Conservation (phyloP, 257 asterid genomes). For the Solanum clarkiae region DNA sequence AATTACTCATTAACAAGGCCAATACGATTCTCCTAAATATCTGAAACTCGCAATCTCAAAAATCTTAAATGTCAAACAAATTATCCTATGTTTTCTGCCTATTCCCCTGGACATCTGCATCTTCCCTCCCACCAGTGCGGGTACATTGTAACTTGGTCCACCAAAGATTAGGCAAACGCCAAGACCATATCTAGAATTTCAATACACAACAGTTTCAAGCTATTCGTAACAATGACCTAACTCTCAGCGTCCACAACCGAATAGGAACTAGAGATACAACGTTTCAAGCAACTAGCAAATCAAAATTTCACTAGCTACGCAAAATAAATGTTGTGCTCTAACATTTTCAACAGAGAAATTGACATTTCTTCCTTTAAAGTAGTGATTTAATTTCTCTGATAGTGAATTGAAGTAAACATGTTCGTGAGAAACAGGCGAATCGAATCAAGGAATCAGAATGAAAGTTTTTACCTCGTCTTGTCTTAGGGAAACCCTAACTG, state of each 20-base stretch:
- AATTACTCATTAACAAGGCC: not conserved
- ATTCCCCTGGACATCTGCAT: not conserved
- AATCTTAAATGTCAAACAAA: not conserved
- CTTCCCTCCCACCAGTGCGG: not conserved
- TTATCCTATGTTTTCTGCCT: not conserved
- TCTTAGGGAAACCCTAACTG: not conserved
- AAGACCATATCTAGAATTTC: not conserved
- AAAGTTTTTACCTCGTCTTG: not conserved
- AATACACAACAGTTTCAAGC: not conserved
- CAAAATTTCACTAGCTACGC: not conserved
- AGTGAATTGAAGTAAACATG: not conserved
- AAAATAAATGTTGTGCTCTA: not conserved
- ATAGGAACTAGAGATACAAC: not conserved
- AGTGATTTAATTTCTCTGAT: not conserved
- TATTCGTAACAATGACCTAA: not conserved
- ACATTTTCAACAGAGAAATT: not conserved
- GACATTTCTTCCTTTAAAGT: not conserved
- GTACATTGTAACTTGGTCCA: not conserved
- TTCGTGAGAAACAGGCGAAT: not conserved
- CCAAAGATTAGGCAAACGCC: not conserved
- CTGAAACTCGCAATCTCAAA: not conserved
- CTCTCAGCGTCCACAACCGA: not conserved
- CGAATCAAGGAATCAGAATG: not conserved
- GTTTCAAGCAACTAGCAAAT: not conserved
- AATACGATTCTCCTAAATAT: not conserved